Evolutionary conservation across 2,329 filamentous ascomycete genomes (phyloP).

Genomic region (Cladosporium sp.): DNA sequence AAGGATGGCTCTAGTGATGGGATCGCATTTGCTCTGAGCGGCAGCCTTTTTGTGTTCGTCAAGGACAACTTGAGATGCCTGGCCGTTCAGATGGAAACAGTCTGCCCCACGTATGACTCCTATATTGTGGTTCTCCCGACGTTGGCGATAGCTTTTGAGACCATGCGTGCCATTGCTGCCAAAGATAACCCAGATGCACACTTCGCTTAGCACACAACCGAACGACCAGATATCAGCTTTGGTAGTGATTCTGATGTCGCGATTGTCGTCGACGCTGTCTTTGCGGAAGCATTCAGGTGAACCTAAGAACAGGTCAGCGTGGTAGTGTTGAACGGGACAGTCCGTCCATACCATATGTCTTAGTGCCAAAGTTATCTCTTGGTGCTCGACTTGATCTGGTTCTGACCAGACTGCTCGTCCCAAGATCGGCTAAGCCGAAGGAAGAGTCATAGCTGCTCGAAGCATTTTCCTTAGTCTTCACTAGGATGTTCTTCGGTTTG

Average conservation of each 20-base stretch:
- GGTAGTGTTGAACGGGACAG: not conserved
- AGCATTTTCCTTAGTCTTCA: conserved; percentile 7
- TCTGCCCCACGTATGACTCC: not conserved
- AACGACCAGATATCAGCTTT: conserved; percentile 33
- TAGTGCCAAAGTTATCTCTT: conserved; percentile 2
- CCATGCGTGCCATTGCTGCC: conserved; percentile 20
- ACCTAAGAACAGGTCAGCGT: not conserved
- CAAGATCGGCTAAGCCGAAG: conserved; percentile 33
- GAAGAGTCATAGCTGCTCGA: not conserved
- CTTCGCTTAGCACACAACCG: conserved; percentile 32
- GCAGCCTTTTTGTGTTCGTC: not conserved
- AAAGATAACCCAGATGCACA: conserved; percentile 22
- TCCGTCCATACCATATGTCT: not conserved
- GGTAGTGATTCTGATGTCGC: conserved; percentile 12
- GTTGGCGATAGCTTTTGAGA: conserved; percentile 10
- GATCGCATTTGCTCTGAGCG: not conserved
- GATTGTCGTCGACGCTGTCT: conserved; percentile 5
- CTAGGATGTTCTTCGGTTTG: conserved; percentile 29
- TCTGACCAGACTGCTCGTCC: conserved; percentile 14
- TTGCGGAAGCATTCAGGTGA: conserved; percentile 29
- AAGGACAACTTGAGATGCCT: not conserved
- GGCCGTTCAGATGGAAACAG: not conserved
- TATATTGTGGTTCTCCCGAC: not conserved
- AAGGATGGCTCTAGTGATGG: not conserved
- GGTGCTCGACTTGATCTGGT: not conserved